Evolutionary conservation across 768 basidiomycete species (phyloP).

Genomic region (Russula sp.): DNA sequence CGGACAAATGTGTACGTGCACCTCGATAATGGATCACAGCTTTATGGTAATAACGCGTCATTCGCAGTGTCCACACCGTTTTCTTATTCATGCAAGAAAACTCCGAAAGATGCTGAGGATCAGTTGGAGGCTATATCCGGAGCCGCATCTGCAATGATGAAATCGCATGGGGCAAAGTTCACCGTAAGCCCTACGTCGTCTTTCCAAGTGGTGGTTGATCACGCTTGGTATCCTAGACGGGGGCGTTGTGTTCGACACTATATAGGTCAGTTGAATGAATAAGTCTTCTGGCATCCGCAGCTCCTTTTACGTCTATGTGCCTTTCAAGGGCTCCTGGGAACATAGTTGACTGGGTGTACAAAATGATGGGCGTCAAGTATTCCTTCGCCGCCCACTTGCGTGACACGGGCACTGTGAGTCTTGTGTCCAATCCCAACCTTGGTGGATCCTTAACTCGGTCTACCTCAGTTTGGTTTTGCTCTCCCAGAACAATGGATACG

Average conservation of each 20-base stretch:
- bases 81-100: slow-evolving; percentile 57
- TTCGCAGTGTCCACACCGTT: slow-evolving; percentile 66
- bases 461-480: slow-evolving; percentile 64
- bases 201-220: background rate
- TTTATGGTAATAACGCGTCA: background rate
- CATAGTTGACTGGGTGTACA: slow-evolving; percentile 61
- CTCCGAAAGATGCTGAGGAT: slow-evolving; percentile 67
- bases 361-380: slow-evolving; percentile 48
- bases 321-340: slow-evolving; percentile 48
- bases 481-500: slow-evolving; percentile 66
- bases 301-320: slow-evolving; percentile 14
- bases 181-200: slow-evolving; percentile 30
- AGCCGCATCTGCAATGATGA: slow-evolving; percentile 48
- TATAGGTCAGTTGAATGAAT: slow-evolving; percentile 33
- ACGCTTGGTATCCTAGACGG: slow-evolving; percentile 29
- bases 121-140: slow-evolving; percentile 66
- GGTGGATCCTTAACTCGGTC: background rate
- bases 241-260: slow-evolving; percentile 38
- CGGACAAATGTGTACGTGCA: slow-evolving; percentile 61
- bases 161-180: slow-evolving; percentile 49
- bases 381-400: slow-evolving; percentile 57
- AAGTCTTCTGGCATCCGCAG: background rate
- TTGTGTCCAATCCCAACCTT: too few species aligned
- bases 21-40: background rate
- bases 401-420: slow-evolving; percentile 61